These are phyloP conservation scores for Mortierella sp. DNA, from an alignment of 371 early-diverging fungal species.

Conservation along the genomic window DNA sequence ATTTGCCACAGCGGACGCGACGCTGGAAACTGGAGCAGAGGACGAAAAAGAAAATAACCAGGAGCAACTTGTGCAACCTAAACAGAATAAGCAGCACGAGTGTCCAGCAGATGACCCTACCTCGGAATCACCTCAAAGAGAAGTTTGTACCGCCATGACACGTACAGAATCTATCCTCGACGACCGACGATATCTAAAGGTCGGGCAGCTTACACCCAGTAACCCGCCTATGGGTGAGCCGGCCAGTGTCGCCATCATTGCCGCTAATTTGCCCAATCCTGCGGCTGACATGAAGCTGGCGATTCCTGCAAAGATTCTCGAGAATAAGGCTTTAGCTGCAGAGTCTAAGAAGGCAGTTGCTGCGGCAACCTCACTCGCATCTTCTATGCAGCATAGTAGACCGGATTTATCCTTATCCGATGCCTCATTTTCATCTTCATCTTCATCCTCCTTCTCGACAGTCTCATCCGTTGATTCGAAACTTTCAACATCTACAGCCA, in stretches of 20 bases:
- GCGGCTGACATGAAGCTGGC: constrained; percentile 43
- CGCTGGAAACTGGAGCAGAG: constrained; percentile 4
- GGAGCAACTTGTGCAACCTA: neutral
- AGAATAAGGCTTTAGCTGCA: constrained; percentile 23
- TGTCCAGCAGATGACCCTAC: neutral
- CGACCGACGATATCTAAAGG: constrained; percentile 44
- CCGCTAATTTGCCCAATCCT: constrained; percentile 50
- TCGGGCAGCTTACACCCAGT: constrained; percentile 37
- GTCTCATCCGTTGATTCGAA: constrained; percentile 13
- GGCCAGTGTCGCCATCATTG: constrained; percentile 40
- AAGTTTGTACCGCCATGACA: constrained; percentile 28
- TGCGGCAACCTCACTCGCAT: neutral
- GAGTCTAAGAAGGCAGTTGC: constrained; percentile 23
- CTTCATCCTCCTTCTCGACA: constrained; percentile 17
- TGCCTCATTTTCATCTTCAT: constrained; percentile 15
- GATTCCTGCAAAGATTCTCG: constrained; percentile 38
- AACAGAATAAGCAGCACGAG: neutral
- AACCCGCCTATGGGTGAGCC: constrained; percentile 52
- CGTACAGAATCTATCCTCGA: constrained; percentile 44
- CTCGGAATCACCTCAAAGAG: constrained; percentile 9
- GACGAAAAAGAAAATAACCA: constrained; percentile 7
- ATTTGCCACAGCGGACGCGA: constrained; percentile 22
- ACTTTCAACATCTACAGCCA: constrained; percentile 13
- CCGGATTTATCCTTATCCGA: constrained; percentile 10
- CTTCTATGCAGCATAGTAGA: neutral